phyloP scores from a whole-genome alignment of 306 rosid species.

The Inga leiocalycina region DNA sequence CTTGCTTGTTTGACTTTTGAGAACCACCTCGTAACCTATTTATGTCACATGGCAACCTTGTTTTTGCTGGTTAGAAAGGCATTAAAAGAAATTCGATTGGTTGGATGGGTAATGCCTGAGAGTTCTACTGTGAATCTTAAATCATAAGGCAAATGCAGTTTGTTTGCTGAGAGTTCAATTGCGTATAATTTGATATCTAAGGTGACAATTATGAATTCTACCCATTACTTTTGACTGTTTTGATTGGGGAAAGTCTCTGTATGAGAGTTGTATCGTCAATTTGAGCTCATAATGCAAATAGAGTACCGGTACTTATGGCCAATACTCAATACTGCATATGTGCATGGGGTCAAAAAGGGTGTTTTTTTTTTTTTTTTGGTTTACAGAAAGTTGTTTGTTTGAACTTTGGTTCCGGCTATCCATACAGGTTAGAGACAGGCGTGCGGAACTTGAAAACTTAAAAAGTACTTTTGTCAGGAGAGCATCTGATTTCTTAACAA shows the following conservation, averaged over 20 bases:
- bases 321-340: not conserved
- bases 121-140: not conserved
- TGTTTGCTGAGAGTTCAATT: no score
- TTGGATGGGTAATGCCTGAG: slow-evolving; percentile 8
- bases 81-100: slow-evolving; percentile 3
- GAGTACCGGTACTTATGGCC: not conserved
- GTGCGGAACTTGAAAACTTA: slow-evolving; percentile 81
- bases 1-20: slow-evolving; percentile 21
- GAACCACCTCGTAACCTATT: slow-evolving; percentile 4
- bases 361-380: not conserved
- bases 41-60: not conserved
- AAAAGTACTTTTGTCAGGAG: slow-evolving; percentile 79
- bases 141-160: not conserved
- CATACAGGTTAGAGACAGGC: slow-evolving; percentile 88
- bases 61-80: not conserved
- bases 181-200: not conserved
- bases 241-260: not conserved
- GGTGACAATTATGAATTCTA: slow-evolving; percentile 2
- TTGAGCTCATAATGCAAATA: slow-evolving; percentile 10
- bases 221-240: slow-evolving; percentile 3
- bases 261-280: not conserved
- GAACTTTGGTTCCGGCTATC: slow-evolving; percentile 34
- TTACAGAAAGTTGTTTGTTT: slow-evolving; percentile 19
- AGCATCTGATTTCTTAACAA: slow-evolving; percentile 78
- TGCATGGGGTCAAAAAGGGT: not conserved